Conservation (phyloP, 2,329 filamentous ascomycete genomes). For the Westerdykella aurantiaca region DNA sequence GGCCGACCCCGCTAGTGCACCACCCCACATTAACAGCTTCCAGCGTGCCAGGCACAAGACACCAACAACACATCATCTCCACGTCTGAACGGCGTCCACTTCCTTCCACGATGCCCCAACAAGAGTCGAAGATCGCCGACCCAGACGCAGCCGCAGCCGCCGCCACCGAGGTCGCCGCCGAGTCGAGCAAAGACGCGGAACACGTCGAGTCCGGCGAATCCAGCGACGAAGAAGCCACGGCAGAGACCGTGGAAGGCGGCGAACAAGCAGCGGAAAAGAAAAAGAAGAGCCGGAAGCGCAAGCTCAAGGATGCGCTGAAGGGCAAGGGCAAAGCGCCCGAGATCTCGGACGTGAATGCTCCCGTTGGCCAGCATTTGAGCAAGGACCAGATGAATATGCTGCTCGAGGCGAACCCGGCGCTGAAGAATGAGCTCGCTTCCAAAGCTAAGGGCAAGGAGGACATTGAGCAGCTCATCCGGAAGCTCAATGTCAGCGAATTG, state of each 20-base stretch:
- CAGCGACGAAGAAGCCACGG: slow-evolving; percentile 31
- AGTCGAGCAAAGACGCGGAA: slow-evolving; percentile 23
- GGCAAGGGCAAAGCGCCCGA: slow-evolving; percentile 30
- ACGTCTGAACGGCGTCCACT: neutral
- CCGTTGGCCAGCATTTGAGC: slow-evolving; percentile 28
- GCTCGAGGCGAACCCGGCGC: slow-evolving; percentile 35
- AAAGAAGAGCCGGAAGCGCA: slow-evolving; percentile 61
- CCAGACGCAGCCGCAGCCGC: slow-evolving; percentile 46
- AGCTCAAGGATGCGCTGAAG: slow-evolving; percentile 45
- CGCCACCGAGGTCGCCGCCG: slow-evolving; percentile 38
- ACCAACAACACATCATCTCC: neutral
- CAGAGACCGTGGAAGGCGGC: slow-evolving; percentile 30
- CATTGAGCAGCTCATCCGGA: slow-evolving; percentile 49
- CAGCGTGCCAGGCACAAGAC: too few species aligned
- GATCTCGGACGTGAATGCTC: slow-evolving; percentile 20
- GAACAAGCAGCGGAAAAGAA: slow-evolving; percentile 51
- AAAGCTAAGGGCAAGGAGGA: slow-evolving; percentile 24
- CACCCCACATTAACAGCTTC: too few species aligned
- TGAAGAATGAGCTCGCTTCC: slow-evolving; percentile 33
- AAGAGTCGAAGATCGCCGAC: slow-evolving; percentile 60
- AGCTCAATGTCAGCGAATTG: slow-evolving; percentile 63
- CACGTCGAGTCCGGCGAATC: slow-evolving; percentile 26
- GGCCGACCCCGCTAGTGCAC: too few species aligned
- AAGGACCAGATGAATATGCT: slow-evolving; percentile 36
- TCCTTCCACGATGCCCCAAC: slow-evolving; percentile 26